These are phyloP conservation scores for Penicillium herquei DNA, from an alignment of 495 filamentous ascomycete genomes.

Conservation along the genomic window DNA sequence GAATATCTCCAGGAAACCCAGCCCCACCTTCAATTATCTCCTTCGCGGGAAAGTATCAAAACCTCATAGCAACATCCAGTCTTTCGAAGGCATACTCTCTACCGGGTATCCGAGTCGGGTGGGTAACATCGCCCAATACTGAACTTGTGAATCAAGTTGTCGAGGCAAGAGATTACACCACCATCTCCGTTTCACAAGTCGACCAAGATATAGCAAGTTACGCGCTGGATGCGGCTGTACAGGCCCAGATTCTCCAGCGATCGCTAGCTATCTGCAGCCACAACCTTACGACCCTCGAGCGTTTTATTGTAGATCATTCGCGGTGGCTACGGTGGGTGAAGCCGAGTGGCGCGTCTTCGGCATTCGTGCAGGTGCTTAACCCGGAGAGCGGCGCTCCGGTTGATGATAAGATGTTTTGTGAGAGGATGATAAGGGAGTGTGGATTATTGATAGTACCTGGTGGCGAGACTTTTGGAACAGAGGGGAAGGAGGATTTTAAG, in stretches of 20 bases:
- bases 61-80: slow-evolving; percentile 64
- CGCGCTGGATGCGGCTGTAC: slow-evolving; percentile 56
- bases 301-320: slow-evolving; percentile 58
- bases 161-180: slow-evolving; percentile 69
- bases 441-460: slow-evolving; percentile 73
- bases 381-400: slow-evolving; percentile 52
- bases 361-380: slow-evolving; percentile 62
- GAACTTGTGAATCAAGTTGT: slow-evolving; percentile 58
- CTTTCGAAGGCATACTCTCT: slow-evolving; percentile 78
- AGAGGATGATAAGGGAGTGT: slow-evolving; percentile 57
- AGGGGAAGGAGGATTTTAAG: slow-evolving; percentile 55
- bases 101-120: slow-evolving; percentile 74
- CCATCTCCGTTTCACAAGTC: slow-evolving; percentile 73
- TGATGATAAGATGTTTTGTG: slow-evolving; percentile 65
- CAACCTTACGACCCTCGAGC: slow-evolving; percentile 60
- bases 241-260: slow-evolving; percentile 57
- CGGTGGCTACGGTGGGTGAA: slow-evolving; percentile 60
- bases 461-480: slow-evolving; percentile 62
- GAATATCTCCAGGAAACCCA: slow-evolving; percentile 46
- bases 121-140: slow-evolving; percentile 63
- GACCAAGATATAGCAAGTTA: slow-evolving; percentile 72
- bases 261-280: slow-evolving; percentile 61
- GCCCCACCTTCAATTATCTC: slow-evolving; percentile 59
- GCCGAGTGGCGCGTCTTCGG: slow-evolving; percentile 73
- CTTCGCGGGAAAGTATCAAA: slow-evolving; percentile 58